phyloP scores from a whole-genome alignment of 2,329 filamentous ascomycete species.

The Alternaria postmessia region DNA sequence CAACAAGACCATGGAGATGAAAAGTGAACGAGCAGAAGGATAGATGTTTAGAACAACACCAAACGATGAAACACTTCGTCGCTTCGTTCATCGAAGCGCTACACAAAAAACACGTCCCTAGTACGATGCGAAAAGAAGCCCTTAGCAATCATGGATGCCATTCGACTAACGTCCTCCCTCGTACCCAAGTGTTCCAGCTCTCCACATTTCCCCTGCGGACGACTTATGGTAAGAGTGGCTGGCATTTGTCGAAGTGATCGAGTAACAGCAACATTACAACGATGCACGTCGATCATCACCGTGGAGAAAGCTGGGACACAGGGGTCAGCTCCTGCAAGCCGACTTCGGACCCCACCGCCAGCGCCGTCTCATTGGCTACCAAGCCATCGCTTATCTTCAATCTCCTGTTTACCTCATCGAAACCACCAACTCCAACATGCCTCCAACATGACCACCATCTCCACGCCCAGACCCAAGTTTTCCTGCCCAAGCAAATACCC shows the following conservation, averaged over 20 bases:
- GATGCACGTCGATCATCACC: constrained; percentile 13
- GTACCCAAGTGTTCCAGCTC: not conserved
- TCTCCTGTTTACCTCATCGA: constrained; percentile 36
- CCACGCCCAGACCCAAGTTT: constrained; percentile 25
- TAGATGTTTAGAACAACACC: not conserved
- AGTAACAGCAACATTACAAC: constrained; percentile 15
- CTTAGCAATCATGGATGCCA: not conserved
- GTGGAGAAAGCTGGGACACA: constrained; percentile 16
- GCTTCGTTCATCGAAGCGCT: not conserved
- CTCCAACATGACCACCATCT: constrained; percentile 6
- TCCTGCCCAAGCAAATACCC: not conserved
- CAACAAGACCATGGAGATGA: not conserved
- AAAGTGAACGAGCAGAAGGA: not conserved
- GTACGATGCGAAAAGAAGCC: not conserved
- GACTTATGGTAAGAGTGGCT: not conserved
- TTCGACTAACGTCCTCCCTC: not conserved
- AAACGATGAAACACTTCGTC: not conserved
- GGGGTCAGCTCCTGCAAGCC: constrained; percentile 8
- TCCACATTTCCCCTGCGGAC: not conserved
- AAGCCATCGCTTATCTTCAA: constrained; percentile 30
- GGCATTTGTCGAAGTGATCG: constrained; percentile 23
- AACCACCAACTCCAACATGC: constrained; percentile 26
- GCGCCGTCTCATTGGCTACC: constrained; percentile 21
- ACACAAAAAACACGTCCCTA: not conserved
- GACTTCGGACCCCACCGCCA: constrained; percentile 10